Evolutionary conservation across 768 basidiomycete species (phyloP), one percentile per base, ranked within the genome.

Genomic region (Lactarius indigo): DNA sequence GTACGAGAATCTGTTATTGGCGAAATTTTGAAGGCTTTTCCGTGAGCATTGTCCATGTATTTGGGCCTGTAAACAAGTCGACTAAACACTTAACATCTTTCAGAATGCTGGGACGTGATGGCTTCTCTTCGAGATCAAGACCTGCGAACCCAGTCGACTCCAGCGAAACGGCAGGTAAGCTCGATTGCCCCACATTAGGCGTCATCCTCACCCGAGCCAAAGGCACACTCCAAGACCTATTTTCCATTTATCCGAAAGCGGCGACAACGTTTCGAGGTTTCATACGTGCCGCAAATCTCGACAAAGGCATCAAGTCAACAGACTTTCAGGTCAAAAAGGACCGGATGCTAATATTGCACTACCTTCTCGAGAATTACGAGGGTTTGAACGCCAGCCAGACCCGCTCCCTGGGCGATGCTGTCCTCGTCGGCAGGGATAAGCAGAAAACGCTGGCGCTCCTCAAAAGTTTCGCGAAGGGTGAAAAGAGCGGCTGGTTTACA

Each of bases 211-310:
- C 35, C 23, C 26, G 1, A 7, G 3, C 0, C 26, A 5, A 30
- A 64, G 66, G 58, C 18, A 28, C 62, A 31, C 66, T 68, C 20
- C 26, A 55, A 2, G 54, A 64, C 20, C 6, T 68, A 7, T 68
- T 68, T 23, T 50, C 10, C 3, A 12, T 68, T 3, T 59, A 30
- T 64, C 58, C 66, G 10, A 64, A 60, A 28, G 28, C 62, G 1
- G 10, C 20, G 10, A 3, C 20, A 44, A 42, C 6, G 2, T 68
- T 47, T 33, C 50, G 66, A 12, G 15, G 9, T n/a, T 18, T 5
- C 28, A 55, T 64, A 17, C 41, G 58, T 18, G 33, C 39, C 1
- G 66, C 62, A n/a, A 59, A 55, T 39, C 33, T 67, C 6, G 66
- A 56, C 8, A 59, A 55, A 0, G 61, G 55, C 20, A 63, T 63